Base-by-base conservation (phyloP, 164 flowering plant species). In the Tinospora cordifolia region DNA sequence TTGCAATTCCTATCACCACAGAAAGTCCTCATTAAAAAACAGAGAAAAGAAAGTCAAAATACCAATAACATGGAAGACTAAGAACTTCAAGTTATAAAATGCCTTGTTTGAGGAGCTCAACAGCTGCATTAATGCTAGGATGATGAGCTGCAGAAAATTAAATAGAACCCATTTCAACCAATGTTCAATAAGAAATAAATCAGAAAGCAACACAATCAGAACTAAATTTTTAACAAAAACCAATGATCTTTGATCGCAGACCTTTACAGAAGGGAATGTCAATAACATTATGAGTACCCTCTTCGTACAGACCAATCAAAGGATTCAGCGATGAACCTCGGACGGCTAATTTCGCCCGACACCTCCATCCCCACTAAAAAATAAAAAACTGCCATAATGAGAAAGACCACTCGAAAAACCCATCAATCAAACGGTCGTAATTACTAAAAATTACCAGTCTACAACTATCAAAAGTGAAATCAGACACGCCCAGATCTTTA, bases 271-370 rank as follows among this genome's bases (percentile, higher is more conserved):
- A 71, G 40, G 97, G 98, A 75, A 94, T 94, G 74, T 91, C 96
- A 8, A 89, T 92, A 13, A 86, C 88, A 76, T 83, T 81, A 68
- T 94, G 97, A 62, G 93, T 87, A 26, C 97, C 95, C 81, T 90
- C 97, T 80, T 89, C 71, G 75, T 94, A 91, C 26, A 91, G 87
- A 10, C 98, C 98, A 69, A 91, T 84, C 70, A 83, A 63, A 65
- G 98, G 97, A 63, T 78, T 78, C 21, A 2, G 36, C 2, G 91
- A 80, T 25, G 95, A 82, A 49, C 99, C 99, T 22, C 97, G 88
- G 68, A 94, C 88, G 0, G 95, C 99, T 41, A 94, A 83, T 76
- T 94, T 94, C 12, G 99, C 99, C 0, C 97, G 97, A 57, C 97
- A 90, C 77, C 97, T 83, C 98, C 98, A 91, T 70, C 86, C 96